Percentiles rank a stretch among this genome's conserved stretches.
phyloP scores from a whole-genome alignment of 164 flowering plant genomes.

The Annona cherimola region DNA sequence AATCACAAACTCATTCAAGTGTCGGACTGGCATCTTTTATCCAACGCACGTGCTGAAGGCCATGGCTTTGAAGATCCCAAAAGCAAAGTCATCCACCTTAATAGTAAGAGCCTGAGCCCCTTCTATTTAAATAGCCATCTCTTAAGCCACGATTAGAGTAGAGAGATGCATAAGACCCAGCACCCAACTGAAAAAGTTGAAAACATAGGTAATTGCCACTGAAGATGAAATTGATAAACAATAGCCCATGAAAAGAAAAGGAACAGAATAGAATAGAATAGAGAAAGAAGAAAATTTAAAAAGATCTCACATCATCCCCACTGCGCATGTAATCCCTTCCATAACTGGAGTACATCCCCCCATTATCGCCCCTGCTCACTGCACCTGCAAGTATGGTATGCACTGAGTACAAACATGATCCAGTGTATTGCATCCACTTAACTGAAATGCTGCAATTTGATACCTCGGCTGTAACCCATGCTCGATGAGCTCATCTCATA shows the following conservation, averaged over 20 bases:
- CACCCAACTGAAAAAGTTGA: slow-evolving; percentile 49
- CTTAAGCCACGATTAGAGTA: slow-evolving; percentile 70
- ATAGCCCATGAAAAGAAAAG: not conserved
- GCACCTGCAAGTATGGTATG: slow-evolving; percentile 43
- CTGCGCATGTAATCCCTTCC: slow-evolving; percentile 66
- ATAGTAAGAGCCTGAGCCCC: slow-evolving; percentile 73
- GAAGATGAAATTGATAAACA: not conserved
- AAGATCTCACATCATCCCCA: slow-evolving; percentile 58
- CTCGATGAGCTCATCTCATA: slow-evolving; percentile 49
- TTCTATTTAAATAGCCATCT: slow-evolving; percentile 62
- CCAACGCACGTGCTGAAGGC: not conserved
- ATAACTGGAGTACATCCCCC: slow-evolving; percentile 72
- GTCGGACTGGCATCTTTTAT: not conserved
- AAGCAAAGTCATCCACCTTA: slow-evolving; percentile 32
- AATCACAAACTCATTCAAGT: slow-evolving; percentile 4
- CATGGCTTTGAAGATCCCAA: not conserved
- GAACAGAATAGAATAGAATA: not conserved
- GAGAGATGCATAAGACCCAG: slow-evolving; percentile 73
- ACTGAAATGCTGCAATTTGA: not conserved
- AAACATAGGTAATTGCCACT: not conserved
- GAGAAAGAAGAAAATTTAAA: no score
- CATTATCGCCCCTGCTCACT: slow-evolving; percentile 52
- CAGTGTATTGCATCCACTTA: not conserved
- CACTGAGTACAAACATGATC: not conserved
- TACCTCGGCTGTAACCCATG: slow-evolving; percentile 23